A percentile compares a stretch with the other conserved stretches of the same genome.
These are phyloP conservation scores for Trypanosoma platydactyli DNA, from an alignment of 208 protist genomes.

Conservation along the genomic window DNA sequence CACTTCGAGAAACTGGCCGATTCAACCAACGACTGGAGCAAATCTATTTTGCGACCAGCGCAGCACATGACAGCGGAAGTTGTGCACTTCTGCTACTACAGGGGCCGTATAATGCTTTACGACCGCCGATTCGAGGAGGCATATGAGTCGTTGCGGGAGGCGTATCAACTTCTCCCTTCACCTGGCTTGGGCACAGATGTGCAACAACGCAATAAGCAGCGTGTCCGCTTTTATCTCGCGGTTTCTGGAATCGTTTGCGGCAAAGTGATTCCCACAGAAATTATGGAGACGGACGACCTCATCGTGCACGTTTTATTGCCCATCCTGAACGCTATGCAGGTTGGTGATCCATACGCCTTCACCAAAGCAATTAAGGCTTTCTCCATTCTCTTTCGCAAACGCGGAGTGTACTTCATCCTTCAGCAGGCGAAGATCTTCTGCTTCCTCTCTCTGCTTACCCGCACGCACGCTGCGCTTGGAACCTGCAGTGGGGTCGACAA, in stretches of 20 bases:
- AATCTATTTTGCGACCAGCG: constrained; percentile 68
- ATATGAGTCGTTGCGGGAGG: constrained; percentile 41
- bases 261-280: constrained; percentile 43
- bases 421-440: constrained; percentile 62
- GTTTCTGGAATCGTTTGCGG: constrained; percentile 64
- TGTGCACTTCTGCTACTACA: constrained; percentile 79
- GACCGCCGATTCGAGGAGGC: constrained; percentile 58
- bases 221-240: constrained; percentile 72
- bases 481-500: constrained; percentile 48
- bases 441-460: constrained; percentile 60
- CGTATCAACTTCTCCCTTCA: constrained; percentile 72
- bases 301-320: constrained; percentile 52
- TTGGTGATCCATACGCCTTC: constrained; percentile 52
- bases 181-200: constrained; percentile 46
- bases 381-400: constrained; percentile 44
- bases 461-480: constrained; percentile 56
- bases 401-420: constrained; percentile 73
- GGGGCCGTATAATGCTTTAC: constrained; percentile 73
- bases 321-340: constrained; percentile 46
- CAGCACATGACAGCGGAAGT: constrained; percentile 85
- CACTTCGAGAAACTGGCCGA: constrained; percentile 55
- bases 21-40: constrained; percentile 34
- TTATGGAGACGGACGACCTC: constrained; percentile 41
- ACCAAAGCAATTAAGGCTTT: constrained; percentile 45
- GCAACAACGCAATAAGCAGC: constrained; percentile 77